Evolutionary conservation across 73 alveolate genomes (phyloP), one percentile per base, ranked within the genome.

Genomic region (Chromera velia): DNA sequence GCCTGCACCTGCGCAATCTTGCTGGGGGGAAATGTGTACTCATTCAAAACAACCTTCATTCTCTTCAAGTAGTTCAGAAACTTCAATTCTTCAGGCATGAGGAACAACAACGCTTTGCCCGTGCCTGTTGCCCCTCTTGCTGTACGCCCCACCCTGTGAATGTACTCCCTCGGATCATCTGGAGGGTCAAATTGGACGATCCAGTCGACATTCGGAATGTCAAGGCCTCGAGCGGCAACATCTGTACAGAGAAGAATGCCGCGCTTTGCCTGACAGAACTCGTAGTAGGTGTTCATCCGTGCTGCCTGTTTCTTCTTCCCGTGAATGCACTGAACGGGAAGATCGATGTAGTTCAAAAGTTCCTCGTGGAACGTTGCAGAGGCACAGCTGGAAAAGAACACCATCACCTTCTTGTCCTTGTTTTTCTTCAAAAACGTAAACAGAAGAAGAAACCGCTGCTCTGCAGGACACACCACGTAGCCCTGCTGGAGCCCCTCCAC

Each of bases 111-210:
- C 4, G 99, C 99, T 75, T 92, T 94, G 33, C 99, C 99, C 32
- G 45, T 22, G 47, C 79, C 81, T 13, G 27, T 81, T 13, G 98
- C 96, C 27, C 98, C 99, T 89, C 99, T 87, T 31, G 98, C 98
- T 0, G 99, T 97, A 71, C 99, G 88, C 62, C 99, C 99, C 0
- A 97, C 99, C 76, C 99, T 84, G 88, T 97, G 99, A 55, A 97
- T 94, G 82, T 97, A 97, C 87, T 97, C 99, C 88, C 93, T 95
- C 29, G 99, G 98, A 76, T 96, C 99, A 93, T 97, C 99, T n/a
- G 99, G 99, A 30, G 99, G 99, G 82, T 97, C 99, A 86, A 90
- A 97, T 89, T 74, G 96, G 87, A 75, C 90, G 70, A 90, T 90
- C 96, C 82, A 88, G 72, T 78, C 96, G 79, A 40, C 55, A 47